Percentiles rank a stretch among this genome's conserved stretches.
Conservation (phyloP, 1,139 yeast genomes). For the Candida glucosophila region DNA sequence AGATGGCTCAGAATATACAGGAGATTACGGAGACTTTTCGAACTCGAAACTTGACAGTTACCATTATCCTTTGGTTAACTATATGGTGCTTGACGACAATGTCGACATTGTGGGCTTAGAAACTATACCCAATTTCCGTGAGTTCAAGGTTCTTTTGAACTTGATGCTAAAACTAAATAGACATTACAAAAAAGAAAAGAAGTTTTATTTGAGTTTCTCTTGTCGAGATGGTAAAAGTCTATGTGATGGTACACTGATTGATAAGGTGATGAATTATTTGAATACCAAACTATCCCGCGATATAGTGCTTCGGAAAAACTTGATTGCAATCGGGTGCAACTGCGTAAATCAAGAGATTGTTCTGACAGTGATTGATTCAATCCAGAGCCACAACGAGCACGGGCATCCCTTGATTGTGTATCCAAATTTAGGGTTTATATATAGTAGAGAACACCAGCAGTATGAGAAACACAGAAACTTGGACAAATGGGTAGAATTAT, state of each 20-base stretch:
- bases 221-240: constrained; percentile 14
- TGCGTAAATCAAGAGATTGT: constrained; percentile 25
- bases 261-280: constrained; percentile 13
- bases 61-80: constrained; percentile 40
- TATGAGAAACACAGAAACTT: constrained; percentile 4
- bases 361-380: constrained; percentile 10
- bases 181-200: constrained; percentile 12
- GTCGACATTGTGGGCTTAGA: constrained; percentile 56
- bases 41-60: constrained; percentile 26
- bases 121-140: constrained; percentile 52
- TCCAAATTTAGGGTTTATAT: constrained; percentile 32
- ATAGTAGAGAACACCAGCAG: constrained; percentile 9
- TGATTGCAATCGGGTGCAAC: constrained; percentile 32
- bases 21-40: constrained; percentile 36
- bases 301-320: constrained; percentile 7
- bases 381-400: constrained; percentile 8
- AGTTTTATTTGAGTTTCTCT: constrained; percentile 23
- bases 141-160: constrained; percentile 29
- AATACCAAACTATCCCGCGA: constrained; percentile 7
- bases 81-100: constrained; percentile 20
- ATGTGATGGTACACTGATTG: constrained; percentile 26
- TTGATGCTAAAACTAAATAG: constrained; percentile 15
- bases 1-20: constrained; percentile 64
- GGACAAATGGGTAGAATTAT: constrained; percentile 21
- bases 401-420: constrained; percentile 20